Evolutionary conservation across 257 asterid species (phyloP).

Genomic region (Gynochthodes officinalis): DNA sequence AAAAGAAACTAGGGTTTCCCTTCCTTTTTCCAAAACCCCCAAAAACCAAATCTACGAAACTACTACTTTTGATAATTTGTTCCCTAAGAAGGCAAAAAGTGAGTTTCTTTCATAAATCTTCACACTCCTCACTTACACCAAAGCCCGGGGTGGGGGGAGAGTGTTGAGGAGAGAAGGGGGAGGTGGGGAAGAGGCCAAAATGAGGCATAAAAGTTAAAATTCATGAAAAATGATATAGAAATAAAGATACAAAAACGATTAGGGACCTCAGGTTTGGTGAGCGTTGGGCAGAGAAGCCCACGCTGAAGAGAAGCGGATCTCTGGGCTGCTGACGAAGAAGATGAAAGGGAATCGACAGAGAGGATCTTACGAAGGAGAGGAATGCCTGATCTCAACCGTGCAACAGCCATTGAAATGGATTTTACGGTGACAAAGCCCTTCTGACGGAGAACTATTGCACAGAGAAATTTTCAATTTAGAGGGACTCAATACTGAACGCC

Average conservation of each 20-base stretch:
- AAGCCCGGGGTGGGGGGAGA: too few species aligned
- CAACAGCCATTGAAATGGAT: slow-evolving; percentile 65
- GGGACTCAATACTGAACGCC: too few species aligned
- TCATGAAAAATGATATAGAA: not conserved
- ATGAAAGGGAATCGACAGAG: slow-evolving; percentile 30
- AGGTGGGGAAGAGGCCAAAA: too few species aligned
- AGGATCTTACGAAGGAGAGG: slow-evolving; percentile 56
- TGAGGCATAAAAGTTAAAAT: too few species aligned
- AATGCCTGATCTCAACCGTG: slow-evolving; percentile 54
- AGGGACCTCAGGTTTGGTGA: slow-evolving; percentile 45
- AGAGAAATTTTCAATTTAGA: not conserved
- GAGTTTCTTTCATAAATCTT: too few species aligned
- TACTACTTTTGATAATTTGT: too few species aligned
- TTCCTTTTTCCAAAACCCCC: not conserved
- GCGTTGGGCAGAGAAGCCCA: slow-evolving; percentile 31
- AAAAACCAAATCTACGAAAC: not conserved
- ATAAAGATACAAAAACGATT: not conserved
- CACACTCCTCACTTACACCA: not conserved
- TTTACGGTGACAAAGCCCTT: slow-evolving; percentile 1
- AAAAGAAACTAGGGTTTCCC: not conserved
- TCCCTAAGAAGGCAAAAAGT: too few species aligned
- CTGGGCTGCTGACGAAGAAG: slow-evolving; percentile 26
- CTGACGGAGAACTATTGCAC: not conserved
- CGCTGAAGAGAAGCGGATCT: slow-evolving; percentile 44
- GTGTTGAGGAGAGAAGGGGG: too few species aligned